Conservation (phyloP, 2,329 filamentous ascomycete genomes). For the Penicillium sp. region DNA sequence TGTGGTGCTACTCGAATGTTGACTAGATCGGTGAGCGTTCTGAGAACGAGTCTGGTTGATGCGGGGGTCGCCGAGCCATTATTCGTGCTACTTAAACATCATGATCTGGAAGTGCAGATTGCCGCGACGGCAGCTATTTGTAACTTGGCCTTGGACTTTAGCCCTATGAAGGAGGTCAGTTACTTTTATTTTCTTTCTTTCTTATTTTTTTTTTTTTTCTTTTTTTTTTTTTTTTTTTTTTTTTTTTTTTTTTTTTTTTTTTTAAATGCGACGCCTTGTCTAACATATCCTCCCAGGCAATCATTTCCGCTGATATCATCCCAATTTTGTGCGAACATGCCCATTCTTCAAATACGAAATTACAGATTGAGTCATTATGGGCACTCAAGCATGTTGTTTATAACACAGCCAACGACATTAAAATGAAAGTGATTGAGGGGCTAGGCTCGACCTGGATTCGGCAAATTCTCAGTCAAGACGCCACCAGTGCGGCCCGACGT, state of each 20-base stretch:
- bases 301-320: constrained; percentile 75
- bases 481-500: constrained; percentile 34
- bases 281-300: constrained; percentile 55
- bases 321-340: constrained; percentile 81
- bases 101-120: constrained; percentile 77
- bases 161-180: constrained; percentile 84
- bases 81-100: constrained; percentile 73
- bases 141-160: constrained; percentile 86
- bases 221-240: too few species aligned
- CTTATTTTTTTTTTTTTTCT: too few species aligned
- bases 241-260: too few species aligned
- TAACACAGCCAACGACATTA: constrained; percentile 70
- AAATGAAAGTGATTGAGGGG: constrained; percentile 76
- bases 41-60: constrained; percentile 87
- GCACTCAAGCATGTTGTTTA: constrained; percentile 88
- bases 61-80: constrained; percentile 78
- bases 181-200: too few species aligned
- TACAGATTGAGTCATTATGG: constrained; percentile 88
- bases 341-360: constrained; percentile 75
- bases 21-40: constrained; percentile 79
- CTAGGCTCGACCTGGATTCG: constrained; percentile 80
- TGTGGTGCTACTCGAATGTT: constrained; percentile 81
- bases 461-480: constrained; percentile 70
- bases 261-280: not conserved
- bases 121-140: constrained; percentile 82